Conservation (phyloP, 2,329 filamentous ascomycete genomes). For the Talaromyces atroroseus region DNA sequence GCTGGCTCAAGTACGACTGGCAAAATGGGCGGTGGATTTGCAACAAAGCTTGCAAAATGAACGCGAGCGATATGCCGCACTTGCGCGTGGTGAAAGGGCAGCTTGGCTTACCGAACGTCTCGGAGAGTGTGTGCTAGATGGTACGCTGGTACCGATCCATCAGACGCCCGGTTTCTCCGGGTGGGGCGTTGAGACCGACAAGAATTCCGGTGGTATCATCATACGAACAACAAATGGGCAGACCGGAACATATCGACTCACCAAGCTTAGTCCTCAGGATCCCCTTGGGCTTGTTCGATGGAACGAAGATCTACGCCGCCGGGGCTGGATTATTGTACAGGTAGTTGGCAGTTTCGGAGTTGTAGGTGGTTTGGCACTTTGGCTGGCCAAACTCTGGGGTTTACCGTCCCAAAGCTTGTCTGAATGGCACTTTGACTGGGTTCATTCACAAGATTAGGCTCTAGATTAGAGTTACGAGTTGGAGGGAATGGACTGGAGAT, state of each 20-base stretch:
- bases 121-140: conserved; percentile 62
- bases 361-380: conserved; percentile 65
- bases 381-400: conserved; percentile 45
- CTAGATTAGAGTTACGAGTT: background rate
- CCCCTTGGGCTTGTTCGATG: conserved; percentile 72
- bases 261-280: conserved; percentile 56
- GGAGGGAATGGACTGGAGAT: background rate
- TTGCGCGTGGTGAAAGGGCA: conserved; percentile 59
- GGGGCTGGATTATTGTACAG: conserved; percentile 64
- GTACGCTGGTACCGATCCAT: conserved; percentile 53
- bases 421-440: conserved; percentile 13
- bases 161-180: conserved; percentile 28
- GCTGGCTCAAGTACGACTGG: conserved; percentile 64
- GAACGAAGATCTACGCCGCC: conserved; percentile 59
- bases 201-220: conserved; percentile 20
- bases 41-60: conserved; percentile 71
- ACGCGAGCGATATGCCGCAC: conserved; percentile 60
- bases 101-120: conserved; percentile 64
- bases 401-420: conserved; percentile 9
- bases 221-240: conserved; percentile 22
- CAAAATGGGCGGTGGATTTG: conserved; percentile 76
- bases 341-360: conserved; percentile 69
- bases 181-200: conserved; percentile 22
- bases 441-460: conserved; percentile 8
- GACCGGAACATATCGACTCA: conserved; percentile 29